Base-by-base conservation (phyloP, 208 protist species). In the Endotrypanum monterogeii region DNA sequence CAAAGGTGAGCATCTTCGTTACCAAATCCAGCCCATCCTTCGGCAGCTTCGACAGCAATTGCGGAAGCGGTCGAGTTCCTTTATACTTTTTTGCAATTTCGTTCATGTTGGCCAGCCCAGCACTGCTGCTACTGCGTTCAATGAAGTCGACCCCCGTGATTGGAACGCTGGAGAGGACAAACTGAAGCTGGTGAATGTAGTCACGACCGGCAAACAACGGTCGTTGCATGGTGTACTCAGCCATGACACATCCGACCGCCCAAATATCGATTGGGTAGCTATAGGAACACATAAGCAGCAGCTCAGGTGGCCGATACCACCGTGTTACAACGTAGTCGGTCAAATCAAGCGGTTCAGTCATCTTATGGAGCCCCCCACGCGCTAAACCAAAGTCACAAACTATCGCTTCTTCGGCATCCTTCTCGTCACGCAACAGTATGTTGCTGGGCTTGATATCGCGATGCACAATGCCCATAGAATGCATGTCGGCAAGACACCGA, bases 291-390 rank as follows among this genome's bases (percentile, higher is more conserved):
- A 98, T 95, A 28, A 99, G 87, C 66, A 99, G 93, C 39, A 99
- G 89, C 87, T 99, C 99, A 12, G 99, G 99, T 16, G 99, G 98
- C 30, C 99, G 92, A 85, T 99, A 99, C 98, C 99, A 99, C 23
- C 99, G 89, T 18, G 98, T 99, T 30, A 98, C 96, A 44, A 99
- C 98, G 79, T 99, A 99, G 78, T 99, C 97, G 12, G 98, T 99
- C 73, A 99, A 86, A 74, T 96, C 87, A 16, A 95, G 54, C 4
- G 90, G 91, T 63, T 94, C 89, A 28, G 86, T 82, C 35, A 94
- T 67, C 23, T 84, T 79, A 50, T 88, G 73, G 50, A 96, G 51
- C 3, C 92, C 94, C 0, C 86, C 93, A 5, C 95, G 78, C 37
- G 95, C 92, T 2, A 98, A 82, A 54, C 95, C 95, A 84, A 98